These are phyloP conservation scores for Exophiala lecanii-corni DNA, from an alignment of 2,329 filamentous ascomycete genomes.

Conservation along the genomic window DNA sequence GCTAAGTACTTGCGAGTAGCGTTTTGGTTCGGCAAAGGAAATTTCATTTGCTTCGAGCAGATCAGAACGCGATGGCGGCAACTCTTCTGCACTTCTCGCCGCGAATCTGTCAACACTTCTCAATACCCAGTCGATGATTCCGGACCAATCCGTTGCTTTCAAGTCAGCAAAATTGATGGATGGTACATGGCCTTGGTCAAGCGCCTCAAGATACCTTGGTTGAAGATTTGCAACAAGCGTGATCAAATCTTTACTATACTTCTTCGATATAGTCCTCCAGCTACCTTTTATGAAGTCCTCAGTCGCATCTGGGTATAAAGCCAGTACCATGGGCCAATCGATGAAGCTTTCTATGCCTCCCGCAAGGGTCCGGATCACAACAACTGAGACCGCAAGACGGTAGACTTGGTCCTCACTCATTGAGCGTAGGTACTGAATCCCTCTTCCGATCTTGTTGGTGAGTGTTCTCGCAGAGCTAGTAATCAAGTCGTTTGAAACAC, in stretches of 20 bases:
- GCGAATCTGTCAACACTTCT: conserved; percentile 37
- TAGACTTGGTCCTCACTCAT: conserved; percentile 23
- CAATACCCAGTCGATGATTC: conserved; percentile 44
- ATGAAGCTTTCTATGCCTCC: conserved; percentile 41
- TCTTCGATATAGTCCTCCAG: conserved; percentile 35
- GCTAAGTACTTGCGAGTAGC: conserved; percentile 36
- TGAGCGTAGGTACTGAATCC: conserved; percentile 12
- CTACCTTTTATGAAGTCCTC: conserved; percentile 35
- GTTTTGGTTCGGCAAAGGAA: conserved; percentile 31
- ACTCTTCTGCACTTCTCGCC: conserved; percentile 34
- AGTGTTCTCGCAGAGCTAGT: neutral
- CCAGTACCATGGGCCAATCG: conserved; percentile 43
- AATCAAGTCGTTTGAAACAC: neutral
- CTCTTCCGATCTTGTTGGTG: neutral
- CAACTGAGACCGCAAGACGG: conserved; percentile 39
- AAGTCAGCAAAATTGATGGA: conserved; percentile 42
- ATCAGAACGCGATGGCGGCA: conserved; percentile 41
- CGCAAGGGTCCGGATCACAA: conserved; percentile 41
- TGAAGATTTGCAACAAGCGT: conserved; percentile 46
- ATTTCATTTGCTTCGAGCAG: conserved; percentile 41
- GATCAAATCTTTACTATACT: conserved; percentile 37
- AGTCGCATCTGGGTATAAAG: conserved; percentile 39
- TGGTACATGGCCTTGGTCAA: conserved; percentile 40
- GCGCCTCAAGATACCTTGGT: conserved; percentile 42
- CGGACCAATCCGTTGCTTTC: conserved; percentile 43